These are phyloP conservation scores for Cupressus sempervirens DNA, from an alignment of 75 land plant species.

Conservation along the genomic window DNA sequence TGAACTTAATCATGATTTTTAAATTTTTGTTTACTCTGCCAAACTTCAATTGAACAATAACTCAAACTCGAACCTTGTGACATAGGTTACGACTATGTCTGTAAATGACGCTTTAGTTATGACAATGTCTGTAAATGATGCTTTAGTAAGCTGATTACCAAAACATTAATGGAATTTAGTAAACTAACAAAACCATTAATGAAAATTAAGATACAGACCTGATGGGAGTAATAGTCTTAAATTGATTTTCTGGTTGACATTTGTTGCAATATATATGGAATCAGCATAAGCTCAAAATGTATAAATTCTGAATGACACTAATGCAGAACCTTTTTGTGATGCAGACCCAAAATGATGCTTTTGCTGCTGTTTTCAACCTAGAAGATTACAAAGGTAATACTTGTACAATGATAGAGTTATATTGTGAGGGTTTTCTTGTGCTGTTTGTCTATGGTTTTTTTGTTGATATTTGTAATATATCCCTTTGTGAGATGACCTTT, in stretches of 20 bases:
- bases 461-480: too few species aligned
- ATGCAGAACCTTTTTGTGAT: neutral
- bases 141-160: neutral
- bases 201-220: neutral
- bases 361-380: constrained; percentile 77
- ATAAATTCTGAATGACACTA: neutral
- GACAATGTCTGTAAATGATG: neutral
- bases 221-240: neutral
- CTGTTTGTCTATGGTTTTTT: neutral
- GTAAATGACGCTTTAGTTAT: neutral
- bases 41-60: too few species aligned
- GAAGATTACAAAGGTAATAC: constrained; percentile 85
- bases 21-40: too few species aligned
- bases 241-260: neutral
- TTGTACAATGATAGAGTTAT: neutral
- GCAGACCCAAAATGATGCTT: constrained; percentile 87
- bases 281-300: neutral
- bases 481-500: too few species aligned
- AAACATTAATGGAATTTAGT: neutral
- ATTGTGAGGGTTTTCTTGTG: neutral
- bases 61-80: too few species aligned
- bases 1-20: too few species aligned
- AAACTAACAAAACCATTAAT: neutral
- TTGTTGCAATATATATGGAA: neutral
- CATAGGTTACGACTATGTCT: neutral